Percentiles rank a stretch among this genome's conserved stretches.
These are phyloP conservation scores for Castanea sativa DNA, from an alignment of 306 rosid species.

Conservation along the genomic window DNA sequence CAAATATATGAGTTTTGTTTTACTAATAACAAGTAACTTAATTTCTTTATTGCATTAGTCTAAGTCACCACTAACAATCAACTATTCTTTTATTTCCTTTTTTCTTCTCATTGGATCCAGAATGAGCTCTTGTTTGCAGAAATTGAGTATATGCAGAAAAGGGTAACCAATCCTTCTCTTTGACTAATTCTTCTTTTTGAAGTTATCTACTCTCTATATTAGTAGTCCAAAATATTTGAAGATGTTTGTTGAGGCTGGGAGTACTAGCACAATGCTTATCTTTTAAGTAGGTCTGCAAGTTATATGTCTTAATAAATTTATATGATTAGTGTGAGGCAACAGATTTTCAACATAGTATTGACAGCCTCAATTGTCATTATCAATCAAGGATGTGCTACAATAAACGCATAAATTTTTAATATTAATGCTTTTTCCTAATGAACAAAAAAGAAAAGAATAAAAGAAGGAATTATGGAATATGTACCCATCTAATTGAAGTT, in stretches of 20 bases:
- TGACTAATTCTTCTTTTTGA: background rate
- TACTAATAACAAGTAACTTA: background rate
- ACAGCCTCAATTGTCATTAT: background rate
- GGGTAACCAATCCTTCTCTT: constrained; percentile 34
- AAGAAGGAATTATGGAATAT: too few relatives aligned
- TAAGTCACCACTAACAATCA: constrained; percentile 23
- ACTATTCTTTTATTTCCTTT: constrained; percentile 11
- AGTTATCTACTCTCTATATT: background rate
- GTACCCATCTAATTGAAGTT: too few relatives aligned
- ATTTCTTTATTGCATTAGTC: constrained; percentile 1
- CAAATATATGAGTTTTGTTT: background rate
- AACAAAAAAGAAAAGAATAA: too few relatives aligned
- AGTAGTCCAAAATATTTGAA: background rate
- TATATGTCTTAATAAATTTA: background rate
- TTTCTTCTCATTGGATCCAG: constrained; percentile 32
- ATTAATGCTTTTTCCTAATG: background rate
- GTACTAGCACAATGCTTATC: background rate
- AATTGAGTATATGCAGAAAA: constrained; percentile 59
- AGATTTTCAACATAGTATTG: background rate
- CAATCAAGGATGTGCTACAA: background rate
- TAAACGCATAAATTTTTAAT: background rate
- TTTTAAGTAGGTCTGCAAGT: background rate
- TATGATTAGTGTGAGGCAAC: too few relatives aligned
- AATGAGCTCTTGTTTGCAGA: constrained; percentile 66
- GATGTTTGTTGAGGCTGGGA: background rate